Percentiles rank a stretch among this genome's conserved stretches.
These are phyloP conservation scores for Salix exigua DNA, from an alignment of 345 rosid genomes.

Conservation along the genomic window DNA sequence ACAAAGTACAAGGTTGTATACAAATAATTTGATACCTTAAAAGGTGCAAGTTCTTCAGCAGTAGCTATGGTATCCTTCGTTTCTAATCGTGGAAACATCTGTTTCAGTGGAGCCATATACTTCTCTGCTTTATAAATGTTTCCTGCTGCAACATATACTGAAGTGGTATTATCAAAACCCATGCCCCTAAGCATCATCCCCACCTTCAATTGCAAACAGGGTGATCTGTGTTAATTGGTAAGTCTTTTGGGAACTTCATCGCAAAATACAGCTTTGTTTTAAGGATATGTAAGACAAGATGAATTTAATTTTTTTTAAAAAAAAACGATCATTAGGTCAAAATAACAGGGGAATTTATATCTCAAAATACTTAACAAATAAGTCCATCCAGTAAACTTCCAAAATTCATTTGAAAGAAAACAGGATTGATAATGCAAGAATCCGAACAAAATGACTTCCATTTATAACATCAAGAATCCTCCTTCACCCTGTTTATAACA, in stretches of 20 bases:
- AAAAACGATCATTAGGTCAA: background rate
- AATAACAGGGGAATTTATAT: background rate
- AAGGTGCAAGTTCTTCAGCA: slow-evolving; percentile 75
- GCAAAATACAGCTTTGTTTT: background rate
- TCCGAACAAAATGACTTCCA: background rate
- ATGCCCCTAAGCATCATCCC: slow-evolving; percentile 99
- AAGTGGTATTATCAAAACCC: slow-evolving; percentile 80
- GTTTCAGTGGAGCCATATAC: slow-evolving; percentile 82
- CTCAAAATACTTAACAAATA: background rate
- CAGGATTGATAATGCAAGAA: background rate
- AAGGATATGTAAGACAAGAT: background rate
- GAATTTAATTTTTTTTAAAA: too few species aligned
- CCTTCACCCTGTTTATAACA: background rate
- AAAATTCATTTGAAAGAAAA: background rate
- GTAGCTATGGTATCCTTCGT: slow-evolving; percentile 81
- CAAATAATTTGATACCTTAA: slow-evolving; percentile 50
- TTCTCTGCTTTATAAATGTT: slow-evolving; percentile 85
- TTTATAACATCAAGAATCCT: background rate
- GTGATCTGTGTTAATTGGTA: background rate
- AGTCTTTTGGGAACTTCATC: background rate
- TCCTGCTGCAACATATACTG: slow-evolving; percentile 85
- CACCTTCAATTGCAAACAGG: slow-evolving; percentile 41
- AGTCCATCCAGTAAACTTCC: background rate
- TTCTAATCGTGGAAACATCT: slow-evolving; percentile 88
- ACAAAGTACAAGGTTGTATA: background rate